A percentile compares a stretch with the other conserved stretches of the same genome.
These are phyloP conservation scores for Camelina hispida DNA, from an alignment of 345 rosid species.

Conservation along the genomic window DNA sequence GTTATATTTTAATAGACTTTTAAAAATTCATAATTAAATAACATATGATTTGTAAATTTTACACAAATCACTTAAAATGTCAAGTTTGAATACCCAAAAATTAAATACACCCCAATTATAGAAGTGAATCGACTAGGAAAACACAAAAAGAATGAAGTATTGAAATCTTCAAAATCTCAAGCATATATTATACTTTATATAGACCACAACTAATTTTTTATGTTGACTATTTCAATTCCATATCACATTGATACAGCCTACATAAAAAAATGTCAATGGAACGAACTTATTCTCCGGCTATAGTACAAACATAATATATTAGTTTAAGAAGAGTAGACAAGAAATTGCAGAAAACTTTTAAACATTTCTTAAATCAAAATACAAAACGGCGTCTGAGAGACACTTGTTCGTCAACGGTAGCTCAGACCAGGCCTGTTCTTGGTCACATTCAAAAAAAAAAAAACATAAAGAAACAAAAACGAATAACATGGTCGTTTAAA, in stretches of 20 bases:
- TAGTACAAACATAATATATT: background rate
- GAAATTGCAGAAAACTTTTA: background rate
- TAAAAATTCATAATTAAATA: no score
- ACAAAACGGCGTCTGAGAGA: background rate
- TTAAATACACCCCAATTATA: background rate
- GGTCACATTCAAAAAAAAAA: slow-evolving; percentile 15
- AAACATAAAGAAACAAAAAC: background rate
- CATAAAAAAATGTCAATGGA: background rate
- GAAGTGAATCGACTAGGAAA: background rate
- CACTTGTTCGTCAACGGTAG: slow-evolving; percentile 30
- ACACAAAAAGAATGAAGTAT: background rate
- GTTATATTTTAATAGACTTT: no score
- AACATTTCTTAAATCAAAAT: background rate
- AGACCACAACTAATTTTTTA: background rate
- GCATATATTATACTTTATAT: background rate
- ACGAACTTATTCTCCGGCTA: background rate
- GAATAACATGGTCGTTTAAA: slow-evolving; percentile 16
- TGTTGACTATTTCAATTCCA: slow-evolving; percentile 23
- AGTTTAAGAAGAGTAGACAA: background rate
- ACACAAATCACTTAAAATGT: no score
- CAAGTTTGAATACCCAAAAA: no score
- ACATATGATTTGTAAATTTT: no score
- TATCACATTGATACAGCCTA: slow-evolving; percentile 1
- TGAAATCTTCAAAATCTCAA: slow-evolving; percentile 11
- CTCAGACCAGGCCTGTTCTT: slow-evolving; percentile 7